These are phyloP conservation scores for Boletus vinaceobasis DNA, from an alignment of 768 basidiomycete species.

Conservation along the genomic window DNA sequence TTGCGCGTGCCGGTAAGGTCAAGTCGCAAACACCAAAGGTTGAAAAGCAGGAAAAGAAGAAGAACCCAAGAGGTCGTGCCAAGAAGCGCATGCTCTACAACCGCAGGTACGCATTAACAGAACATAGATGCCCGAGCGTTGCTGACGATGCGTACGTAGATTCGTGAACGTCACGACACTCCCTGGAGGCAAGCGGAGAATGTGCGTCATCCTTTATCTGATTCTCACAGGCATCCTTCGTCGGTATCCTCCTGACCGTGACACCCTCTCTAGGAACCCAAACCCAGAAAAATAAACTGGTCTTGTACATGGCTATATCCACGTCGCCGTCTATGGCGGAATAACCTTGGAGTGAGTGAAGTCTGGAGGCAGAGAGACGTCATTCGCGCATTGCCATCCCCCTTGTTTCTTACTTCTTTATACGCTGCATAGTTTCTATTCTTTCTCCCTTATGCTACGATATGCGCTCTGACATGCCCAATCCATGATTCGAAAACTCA, in stretches of 20 bases:
- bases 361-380: slow-evolving; percentile 5
- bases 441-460: slow-evolving; percentile 14
- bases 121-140: background rate
- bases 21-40: slow-evolving; percentile 98
- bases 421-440: slow-evolving; percentile 10
- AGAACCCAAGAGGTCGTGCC: slow-evolving; percentile 93
- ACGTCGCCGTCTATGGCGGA: slow-evolving; percentile 15
- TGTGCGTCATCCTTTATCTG: slow-evolving; percentile 71
- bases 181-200: slow-evolving; percentile 91
- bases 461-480: slow-evolving; percentile 23
- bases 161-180: slow-evolving; percentile 93
- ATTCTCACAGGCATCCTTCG: slow-evolving; percentile 78
- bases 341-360: slow-evolving; percentile 10
- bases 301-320: slow-evolving; percentile 3
- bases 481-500: slow-evolving; percentile 8
- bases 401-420: slow-evolving; percentile 1
- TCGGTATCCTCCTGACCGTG: slow-evolving; percentile 3
- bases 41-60: slow-evolving; percentile 99
- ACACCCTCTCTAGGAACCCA: slow-evolving; percentile 21
- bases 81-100: slow-evolving; percentile 96
- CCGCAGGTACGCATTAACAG: slow-evolving; percentile 61
- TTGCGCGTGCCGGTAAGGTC: slow-evolving; percentile 99
- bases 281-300: slow-evolving; percentile 28
- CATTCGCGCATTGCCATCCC: background rate
- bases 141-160: slow-evolving; percentile 35